Conservation (phyloP, 768 basidiomycete genomes). For the Suillus weaverae region DNA sequence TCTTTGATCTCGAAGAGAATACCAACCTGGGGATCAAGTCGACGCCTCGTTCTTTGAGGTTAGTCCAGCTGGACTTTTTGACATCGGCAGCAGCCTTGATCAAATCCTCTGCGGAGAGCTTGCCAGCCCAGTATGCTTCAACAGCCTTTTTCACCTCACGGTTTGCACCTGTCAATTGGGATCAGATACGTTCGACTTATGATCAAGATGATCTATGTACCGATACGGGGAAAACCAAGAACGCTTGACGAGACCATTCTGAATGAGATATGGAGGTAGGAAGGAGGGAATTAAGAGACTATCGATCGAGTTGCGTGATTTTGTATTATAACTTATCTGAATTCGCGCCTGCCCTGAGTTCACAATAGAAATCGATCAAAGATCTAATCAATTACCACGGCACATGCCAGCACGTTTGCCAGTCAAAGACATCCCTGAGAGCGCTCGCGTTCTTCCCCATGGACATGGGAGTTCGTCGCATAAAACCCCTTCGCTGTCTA, state of each 20-base stretch:
- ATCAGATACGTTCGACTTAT: conserved; percentile 3
- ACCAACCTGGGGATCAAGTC: conserved; percentile 88
- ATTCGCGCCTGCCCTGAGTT: conserved; percentile 35
- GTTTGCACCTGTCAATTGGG: conserved; percentile 64
- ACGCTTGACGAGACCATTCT: conserved; percentile 80
- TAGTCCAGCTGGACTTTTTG: conserved; percentile 86
- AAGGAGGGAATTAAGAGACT: conserved; percentile 17
- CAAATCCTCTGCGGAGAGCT: conserved; percentile 84
- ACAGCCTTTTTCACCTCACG: conserved; percentile 98
- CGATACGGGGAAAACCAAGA: conserved; percentile 92
- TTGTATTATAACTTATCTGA: conserved; percentile 20
- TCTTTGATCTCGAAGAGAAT: conserved; percentile 9
- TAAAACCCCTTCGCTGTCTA: conserved; percentile 7
- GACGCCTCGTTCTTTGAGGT: conserved; percentile 81
- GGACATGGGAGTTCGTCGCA: conserved; percentile 20
- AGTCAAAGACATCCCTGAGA: neutral
- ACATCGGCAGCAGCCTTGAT: conserved; percentile 85
- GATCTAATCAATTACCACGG: conserved; percentile 19
- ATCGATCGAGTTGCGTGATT: conserved; percentile 21
- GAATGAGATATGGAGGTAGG: conserved; percentile 17
- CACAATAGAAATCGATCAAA: conserved; percentile 12
- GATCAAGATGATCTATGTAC: conserved; percentile 32
- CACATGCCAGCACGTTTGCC: neutral
- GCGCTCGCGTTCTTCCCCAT: conserved; percentile 1
- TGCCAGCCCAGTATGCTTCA: conserved; percentile 97